A percentile compares a stretch with the other conserved stretches of the same genome.
phyloP scores from a whole-genome alignment of 345 rosid genomes.

The Toxicodendron radicans region DNA sequence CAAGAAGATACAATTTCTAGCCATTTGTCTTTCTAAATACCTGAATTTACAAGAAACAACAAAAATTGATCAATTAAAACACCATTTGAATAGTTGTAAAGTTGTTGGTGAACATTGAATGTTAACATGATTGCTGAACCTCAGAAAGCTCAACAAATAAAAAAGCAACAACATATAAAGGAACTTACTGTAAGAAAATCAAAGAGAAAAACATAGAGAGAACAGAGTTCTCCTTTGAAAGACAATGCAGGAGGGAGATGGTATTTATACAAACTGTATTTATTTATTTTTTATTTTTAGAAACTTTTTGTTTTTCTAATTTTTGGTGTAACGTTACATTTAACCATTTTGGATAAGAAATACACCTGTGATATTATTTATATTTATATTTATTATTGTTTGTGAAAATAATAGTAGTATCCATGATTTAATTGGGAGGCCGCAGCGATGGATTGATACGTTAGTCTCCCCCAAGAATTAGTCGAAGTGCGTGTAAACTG shows the following conservation, averaged over 20 bases:
- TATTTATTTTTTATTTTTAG: background rate
- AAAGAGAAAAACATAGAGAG: background rate
- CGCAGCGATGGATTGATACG: too few species aligned
- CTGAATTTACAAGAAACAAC: constrained; percentile 1
- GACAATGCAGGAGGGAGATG: background rate
- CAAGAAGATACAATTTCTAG: constrained; percentile 26
- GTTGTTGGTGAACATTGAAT: background rate
- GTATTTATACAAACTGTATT: constrained; percentile 24
- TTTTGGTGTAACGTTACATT: too few species aligned
- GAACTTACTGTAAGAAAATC: constrained; percentile 8
- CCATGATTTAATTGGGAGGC: too few species aligned
- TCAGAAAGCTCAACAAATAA: background rate
- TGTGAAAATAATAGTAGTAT: too few species aligned
- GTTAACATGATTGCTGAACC: background rate
- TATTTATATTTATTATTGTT: too few species aligned
- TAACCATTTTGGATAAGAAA: too few species aligned
- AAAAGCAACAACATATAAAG: background rate
- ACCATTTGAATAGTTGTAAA: background rate
- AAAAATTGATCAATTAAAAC: background rate
- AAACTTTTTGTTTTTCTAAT: too few species aligned
- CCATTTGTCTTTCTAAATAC: constrained; percentile 23
- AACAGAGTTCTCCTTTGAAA: background rate
- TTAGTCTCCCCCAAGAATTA: too few species aligned
- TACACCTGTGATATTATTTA: too few species aligned
- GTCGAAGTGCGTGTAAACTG: too few species aligned